Evolutionary conservation across 2,329 filamentous ascomycete genomes (phyloP).

Genomic region (Chaetoscypha palmicola): DNA sequence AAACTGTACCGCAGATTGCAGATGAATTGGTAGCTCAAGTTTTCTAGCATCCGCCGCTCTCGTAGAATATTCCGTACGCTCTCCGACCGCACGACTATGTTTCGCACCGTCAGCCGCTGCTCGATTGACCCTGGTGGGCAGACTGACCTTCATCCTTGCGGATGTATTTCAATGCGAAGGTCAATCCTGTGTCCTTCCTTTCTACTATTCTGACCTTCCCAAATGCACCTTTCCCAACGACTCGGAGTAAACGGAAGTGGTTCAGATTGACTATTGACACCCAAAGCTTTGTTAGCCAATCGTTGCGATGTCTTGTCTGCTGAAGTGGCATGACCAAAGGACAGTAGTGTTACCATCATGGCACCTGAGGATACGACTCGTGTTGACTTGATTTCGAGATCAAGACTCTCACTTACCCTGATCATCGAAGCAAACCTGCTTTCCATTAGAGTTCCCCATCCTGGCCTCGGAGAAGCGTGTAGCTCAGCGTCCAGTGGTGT

Average conservation of each 20-base stretch:
- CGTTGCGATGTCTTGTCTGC: no score
- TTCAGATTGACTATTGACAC: conserved; percentile 90
- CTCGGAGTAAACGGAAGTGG: conserved; percentile 89
- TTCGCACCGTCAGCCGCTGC: conserved; percentile 18
- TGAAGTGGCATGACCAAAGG: no score
- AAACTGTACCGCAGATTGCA: conserved; percentile 99
- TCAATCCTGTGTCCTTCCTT: conserved; percentile 87
- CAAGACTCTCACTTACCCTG: conserved; percentile 73
- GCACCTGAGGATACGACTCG: no score
- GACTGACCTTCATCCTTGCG: conserved; percentile 90
- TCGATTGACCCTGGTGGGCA: conserved; percentile 1
- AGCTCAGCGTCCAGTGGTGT: conserved; percentile 9
- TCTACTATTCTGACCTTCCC: conserved; percentile 98
- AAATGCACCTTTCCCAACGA: conserved; percentile 96
- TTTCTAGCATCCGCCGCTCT: conserved; percentile 95
- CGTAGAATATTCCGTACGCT: conserved; percentile 98
- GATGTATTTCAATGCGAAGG: conserved; percentile 97
- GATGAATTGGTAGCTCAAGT: conserved; percentile 95
- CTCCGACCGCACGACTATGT: conserved; percentile 85
- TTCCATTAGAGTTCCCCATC: conserved; percentile 96
- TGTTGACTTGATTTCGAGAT: no score
- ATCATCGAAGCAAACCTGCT: conserved; percentile 85
- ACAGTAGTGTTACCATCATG: no score
- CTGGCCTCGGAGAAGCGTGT: conserved; percentile 14
- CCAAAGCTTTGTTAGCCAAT: no score